phyloP scores from a whole-genome alignment of 768 basidiomycete genomes.

The Lentinula sp. region DNA sequence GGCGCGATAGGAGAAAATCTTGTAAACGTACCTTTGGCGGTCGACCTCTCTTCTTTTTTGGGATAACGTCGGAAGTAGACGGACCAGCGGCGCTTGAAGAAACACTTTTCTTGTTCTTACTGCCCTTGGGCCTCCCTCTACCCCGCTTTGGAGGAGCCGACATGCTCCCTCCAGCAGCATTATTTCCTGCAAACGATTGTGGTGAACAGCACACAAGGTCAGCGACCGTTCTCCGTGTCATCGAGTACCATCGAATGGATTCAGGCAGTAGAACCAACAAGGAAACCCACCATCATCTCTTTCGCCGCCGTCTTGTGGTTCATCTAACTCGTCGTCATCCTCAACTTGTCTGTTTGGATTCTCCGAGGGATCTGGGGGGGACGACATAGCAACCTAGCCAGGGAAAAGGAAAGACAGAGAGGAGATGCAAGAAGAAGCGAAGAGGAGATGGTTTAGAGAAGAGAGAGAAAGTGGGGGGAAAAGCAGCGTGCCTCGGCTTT shows the following conservation, averaged over 20 bases:
- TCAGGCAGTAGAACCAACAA: constrained; percentile 9
- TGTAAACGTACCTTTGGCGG: constrained; percentile 52
- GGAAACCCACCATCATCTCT: constrained; percentile 20
- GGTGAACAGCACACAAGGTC: constrained; percentile 17
- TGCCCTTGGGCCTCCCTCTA: constrained; percentile 86
- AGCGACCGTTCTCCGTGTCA: constrained; percentile 14
- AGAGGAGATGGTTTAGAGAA: constrained; percentile 20
- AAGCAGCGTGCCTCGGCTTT: constrained; percentile 65
- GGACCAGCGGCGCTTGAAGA: constrained; percentile 26
- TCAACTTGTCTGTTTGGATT: constrained; percentile 26
- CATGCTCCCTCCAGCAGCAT: constrained; percentile 21
- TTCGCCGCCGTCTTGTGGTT: constrained; percentile 23
- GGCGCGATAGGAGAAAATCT: constrained; percentile 16
- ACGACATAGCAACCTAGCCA: constrained; percentile 33
- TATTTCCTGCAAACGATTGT: constrained; percentile 26
- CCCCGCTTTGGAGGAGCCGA: constrained; percentile 59
- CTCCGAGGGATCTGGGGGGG: constrained; percentile 27
- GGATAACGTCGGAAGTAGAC: constrained; percentile 25
- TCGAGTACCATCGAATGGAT: constrained; percentile 13
- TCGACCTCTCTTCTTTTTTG: constrained; percentile 51
- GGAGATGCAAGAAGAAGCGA: constrained; percentile 4
- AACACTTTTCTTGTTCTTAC: constrained; percentile 59
- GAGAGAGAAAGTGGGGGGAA: constrained; percentile 49
- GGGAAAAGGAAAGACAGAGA: constrained; percentile 24
- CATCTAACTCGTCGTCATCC: constrained; percentile 32